phyloP scores from a whole-genome alignment of 441 rosid species.

The Raphanus hybrid region DNA sequence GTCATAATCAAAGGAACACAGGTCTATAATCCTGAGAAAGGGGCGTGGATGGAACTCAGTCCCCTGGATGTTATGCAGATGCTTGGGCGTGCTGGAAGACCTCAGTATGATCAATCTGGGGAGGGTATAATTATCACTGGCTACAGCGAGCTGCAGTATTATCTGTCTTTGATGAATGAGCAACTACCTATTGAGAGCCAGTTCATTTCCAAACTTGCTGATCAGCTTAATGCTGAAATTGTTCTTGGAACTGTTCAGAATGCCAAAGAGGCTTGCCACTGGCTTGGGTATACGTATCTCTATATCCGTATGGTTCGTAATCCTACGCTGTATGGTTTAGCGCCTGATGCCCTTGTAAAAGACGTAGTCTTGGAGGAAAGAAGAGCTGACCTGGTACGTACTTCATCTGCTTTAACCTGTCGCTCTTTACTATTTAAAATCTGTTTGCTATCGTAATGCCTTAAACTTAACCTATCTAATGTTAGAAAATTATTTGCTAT shows the following conservation, averaged over 20 bases:
- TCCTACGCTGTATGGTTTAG: constrained; percentile 84
- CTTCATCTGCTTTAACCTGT: background rate
- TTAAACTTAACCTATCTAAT: too few relatives aligned
- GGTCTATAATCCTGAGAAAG: constrained; percentile 94
- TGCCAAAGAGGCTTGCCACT: constrained; percentile 95
- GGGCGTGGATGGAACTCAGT: constrained; percentile 97
- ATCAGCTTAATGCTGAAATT: constrained; percentile 98
- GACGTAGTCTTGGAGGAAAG: constrained; percentile 86
- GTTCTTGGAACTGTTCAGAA: constrained; percentile 97
- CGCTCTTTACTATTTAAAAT: background rate
- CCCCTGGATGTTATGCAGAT: constrained; percentile 98
- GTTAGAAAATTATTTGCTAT: too few relatives aligned
- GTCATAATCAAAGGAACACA: constrained; percentile 96
- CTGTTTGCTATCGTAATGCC: background rate
- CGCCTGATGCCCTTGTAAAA: constrained; percentile 76
- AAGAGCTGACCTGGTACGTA: constrained; percentile 89
- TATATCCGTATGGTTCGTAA: constrained; percentile 88
- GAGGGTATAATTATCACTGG: constrained; percentile 97
- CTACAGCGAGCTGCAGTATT: constrained; percentile 80
- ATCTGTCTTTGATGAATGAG: constrained; percentile 94
- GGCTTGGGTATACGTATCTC: constrained; percentile 92
- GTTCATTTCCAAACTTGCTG: constrained; percentile 87
- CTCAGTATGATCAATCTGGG: constrained; percentile 87
- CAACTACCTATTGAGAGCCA: constrained; percentile 98
- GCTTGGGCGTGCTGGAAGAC: constrained; percentile 99